Evolutionary conservation across 1,139 yeast genomes (phyloP).

Genomic region (Geotrichum fermentans): DNA sequence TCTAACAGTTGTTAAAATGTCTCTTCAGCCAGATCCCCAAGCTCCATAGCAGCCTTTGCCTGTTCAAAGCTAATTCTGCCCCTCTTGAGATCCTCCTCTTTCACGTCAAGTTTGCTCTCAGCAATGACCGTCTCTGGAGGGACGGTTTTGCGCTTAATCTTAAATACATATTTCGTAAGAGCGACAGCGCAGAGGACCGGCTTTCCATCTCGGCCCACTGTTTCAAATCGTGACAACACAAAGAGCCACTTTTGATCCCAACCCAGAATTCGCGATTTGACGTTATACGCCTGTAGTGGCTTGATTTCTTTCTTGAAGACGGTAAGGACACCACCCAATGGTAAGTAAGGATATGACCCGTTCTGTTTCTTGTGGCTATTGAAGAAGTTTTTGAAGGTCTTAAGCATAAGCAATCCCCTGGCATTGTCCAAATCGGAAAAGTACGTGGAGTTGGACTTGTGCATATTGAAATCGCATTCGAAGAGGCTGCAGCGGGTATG

Average conservation of each 20-base stretch:
- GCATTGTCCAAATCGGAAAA: constrained; percentile 80
- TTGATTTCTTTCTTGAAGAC: constrained; percentile 67
- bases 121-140: constrained; percentile 56
- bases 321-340: constrained; percentile 69
- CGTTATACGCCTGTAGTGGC: constrained; percentile 55
- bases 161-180: constrained; percentile 75
- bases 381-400: constrained; percentile 43
- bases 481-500: neutral
- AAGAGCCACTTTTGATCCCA: constrained; percentile 90
- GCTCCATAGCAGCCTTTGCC: constrained; percentile 38
- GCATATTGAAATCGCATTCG: constrained; percentile 81
- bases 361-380: constrained; percentile 40
- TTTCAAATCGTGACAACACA: constrained; percentile 57
- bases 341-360: constrained; percentile 59
- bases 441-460: constrained; percentile 83
- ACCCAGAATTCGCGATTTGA: constrained; percentile 60
- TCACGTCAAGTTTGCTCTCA: constrained; percentile 47
- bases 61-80: constrained; percentile 40
- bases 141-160: constrained; percentile 66
- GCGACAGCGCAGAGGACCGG: constrained; percentile 51
- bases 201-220: neutral
- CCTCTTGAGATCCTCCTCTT: constrained; percentile 47
- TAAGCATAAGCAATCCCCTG: constrained; percentile 58
- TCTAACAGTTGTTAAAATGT: neutral
- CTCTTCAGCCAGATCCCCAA: constrained; percentile 32